phyloP scores from a whole-genome alignment of 257 asterid genomes.

The Solanum chiquidenum region DNA sequence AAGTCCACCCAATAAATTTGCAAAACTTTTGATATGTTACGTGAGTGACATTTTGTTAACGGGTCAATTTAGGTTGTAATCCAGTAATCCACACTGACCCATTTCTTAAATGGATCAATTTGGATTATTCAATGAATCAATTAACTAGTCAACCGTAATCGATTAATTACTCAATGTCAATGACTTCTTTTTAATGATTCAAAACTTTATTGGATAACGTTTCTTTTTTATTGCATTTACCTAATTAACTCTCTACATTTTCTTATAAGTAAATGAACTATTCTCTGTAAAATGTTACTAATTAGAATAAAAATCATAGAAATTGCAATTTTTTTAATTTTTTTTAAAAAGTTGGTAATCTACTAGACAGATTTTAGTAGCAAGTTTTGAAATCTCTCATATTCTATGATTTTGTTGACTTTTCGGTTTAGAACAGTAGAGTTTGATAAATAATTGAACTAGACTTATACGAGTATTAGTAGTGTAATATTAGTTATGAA shows the following conservation, averaged over 20 bases:
- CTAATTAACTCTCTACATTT: not conserved
- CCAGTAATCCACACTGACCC: not conserved
- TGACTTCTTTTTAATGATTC: not conserved
- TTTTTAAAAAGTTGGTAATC: not conserved
- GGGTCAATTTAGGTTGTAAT: not conserved
- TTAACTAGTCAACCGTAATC: not conserved
- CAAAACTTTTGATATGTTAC: not conserved
- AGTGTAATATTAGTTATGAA: not conserved
- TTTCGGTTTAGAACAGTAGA: not conserved
- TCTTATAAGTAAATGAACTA: not conserved
- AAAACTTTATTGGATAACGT: not conserved
- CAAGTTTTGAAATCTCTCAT: not conserved
- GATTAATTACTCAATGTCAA: not conserved
- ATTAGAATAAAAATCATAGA: not conserved
- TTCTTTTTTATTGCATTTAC: too few relatives aligned
- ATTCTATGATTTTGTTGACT: not conserved
- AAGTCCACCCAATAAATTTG: not conserved
- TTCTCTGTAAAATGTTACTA: not conserved
- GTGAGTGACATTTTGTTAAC: not conserved
- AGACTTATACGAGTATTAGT: not conserved
- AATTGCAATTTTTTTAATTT: not conserved
- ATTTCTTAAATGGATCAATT: not conserved
- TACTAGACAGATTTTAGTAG: not conserved
- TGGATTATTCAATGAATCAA: not conserved
- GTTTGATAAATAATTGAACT: not conserved